Conservation (phyloP, 176 grass and related monocot genomes). For the Aegilops longissima region DNA sequence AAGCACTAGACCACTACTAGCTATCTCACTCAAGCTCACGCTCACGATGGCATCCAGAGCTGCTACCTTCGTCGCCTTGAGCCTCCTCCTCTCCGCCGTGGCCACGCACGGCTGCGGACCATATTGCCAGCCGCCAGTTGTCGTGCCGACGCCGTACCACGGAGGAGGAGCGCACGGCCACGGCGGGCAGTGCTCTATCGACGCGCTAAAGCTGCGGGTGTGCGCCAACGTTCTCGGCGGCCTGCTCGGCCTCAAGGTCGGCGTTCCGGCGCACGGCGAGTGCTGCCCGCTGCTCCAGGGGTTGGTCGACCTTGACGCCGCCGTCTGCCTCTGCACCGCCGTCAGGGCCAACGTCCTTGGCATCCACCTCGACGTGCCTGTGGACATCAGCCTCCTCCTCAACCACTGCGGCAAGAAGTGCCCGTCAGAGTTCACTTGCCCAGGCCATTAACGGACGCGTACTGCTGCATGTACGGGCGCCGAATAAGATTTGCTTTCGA, state of each 20-base stretch:
- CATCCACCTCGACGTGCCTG: slow-evolving; percentile 21
- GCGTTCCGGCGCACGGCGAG: not conserved
- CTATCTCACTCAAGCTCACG: too few species aligned
- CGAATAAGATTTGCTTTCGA: not conserved
- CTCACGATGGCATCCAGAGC: not conserved
- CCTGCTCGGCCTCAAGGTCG: not conserved
- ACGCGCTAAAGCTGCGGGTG: slow-evolving; percentile 22
- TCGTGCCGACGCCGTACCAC: not conserved
- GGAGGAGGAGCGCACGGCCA: not conserved
- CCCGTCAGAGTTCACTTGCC: slow-evolving; percentile 17
- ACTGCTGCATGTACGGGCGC: not conserved
- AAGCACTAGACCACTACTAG: too few species aligned
- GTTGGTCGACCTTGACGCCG: slow-evolving; percentile 35
- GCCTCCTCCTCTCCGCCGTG: slow-evolving; percentile 16
- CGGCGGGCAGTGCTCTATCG: not conserved
- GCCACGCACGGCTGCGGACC: slow-evolving; percentile 3
- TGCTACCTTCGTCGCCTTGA: not conserved
- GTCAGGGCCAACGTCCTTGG: slow-evolving; percentile 39
- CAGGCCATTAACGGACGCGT: not conserved
- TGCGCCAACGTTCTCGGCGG: slow-evolving; percentile 13
- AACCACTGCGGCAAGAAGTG: slow-evolving; percentile 27
- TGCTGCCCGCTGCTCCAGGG: slow-evolving; percentile 31
- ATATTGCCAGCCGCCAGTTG: not conserved
- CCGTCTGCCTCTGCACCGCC: slow-evolving; percentile 51
- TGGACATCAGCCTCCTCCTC: slow-evolving; percentile 32